These are phyloP conservation scores for Strigomonas oncopelti DNA, from an alignment of 208 protist species.

Conservation along the genomic window DNA sequence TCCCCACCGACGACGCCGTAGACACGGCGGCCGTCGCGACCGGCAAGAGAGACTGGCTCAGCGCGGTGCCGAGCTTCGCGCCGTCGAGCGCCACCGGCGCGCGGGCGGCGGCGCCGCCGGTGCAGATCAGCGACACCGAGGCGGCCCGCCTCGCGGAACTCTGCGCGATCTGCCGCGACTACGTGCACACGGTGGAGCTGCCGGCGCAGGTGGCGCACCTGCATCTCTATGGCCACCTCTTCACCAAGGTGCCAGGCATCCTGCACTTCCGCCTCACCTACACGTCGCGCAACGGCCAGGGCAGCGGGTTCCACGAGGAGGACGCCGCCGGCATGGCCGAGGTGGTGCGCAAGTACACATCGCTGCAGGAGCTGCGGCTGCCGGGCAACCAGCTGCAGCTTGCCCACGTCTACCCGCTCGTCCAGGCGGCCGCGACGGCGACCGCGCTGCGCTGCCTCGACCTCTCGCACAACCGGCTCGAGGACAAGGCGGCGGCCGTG, in stretches of 20 bases:
- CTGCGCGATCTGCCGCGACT: slow-evolving; percentile 66
- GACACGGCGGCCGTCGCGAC: background rate
- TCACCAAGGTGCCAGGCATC: slow-evolving; percentile 60
- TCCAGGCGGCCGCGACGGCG: slow-evolving; percentile 54
- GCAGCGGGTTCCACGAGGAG: slow-evolving; percentile 61
- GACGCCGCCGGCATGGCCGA: slow-evolving; percentile 59
- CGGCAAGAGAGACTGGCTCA: background rate
- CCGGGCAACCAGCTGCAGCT: slow-evolving; percentile 65
- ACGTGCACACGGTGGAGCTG: slow-evolving; percentile 62
- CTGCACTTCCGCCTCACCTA: slow-evolving; percentile 71
- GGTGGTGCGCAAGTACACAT: slow-evolving; percentile 46
- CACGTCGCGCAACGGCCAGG: slow-evolving; percentile 51
- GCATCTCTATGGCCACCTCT: slow-evolving; percentile 61
- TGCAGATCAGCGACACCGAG: slow-evolving; percentile 27
- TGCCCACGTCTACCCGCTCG: slow-evolving; percentile 48
- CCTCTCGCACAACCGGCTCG: slow-evolving; percentile 79
- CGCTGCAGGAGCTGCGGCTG: slow-evolving; percentile 54
- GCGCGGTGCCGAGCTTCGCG: background rate
- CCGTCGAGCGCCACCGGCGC: background rate
- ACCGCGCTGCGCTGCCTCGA: slow-evolving; percentile 72
- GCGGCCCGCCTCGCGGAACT: slow-evolving; percentile 37
- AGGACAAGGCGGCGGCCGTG: slow-evolving; percentile 54
- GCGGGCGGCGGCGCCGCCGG: slow-evolving; percentile 11
- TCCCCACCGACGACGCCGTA: slow-evolving; percentile 30
- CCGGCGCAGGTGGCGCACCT: slow-evolving; percentile 73